These are phyloP conservation scores for Dissophora ornata DNA, from an alignment of 192 early-diverging fungal genomes.

Conservation along the genomic window DNA sequence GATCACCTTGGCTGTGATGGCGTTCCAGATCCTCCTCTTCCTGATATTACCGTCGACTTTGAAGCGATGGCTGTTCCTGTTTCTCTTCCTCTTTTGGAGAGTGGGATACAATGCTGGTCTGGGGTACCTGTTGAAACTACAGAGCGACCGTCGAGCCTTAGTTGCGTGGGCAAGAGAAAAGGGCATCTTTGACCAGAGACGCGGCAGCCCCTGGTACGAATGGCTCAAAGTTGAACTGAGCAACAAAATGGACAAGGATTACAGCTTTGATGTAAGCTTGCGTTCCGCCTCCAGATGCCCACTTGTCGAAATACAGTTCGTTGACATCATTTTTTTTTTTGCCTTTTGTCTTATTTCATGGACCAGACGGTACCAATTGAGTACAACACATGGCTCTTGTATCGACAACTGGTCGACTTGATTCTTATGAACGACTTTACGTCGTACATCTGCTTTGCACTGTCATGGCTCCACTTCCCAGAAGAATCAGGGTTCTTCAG, in stretches of 20 bases:
- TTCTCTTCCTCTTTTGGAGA: slow-evolving; percentile 88
- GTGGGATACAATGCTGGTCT: slow-evolving; percentile 86
- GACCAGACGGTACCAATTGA: slow-evolving; percentile 81
- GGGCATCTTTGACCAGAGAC: slow-evolving; percentile 72
- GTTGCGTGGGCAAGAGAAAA: slow-evolving; percentile 74
- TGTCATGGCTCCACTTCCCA: slow-evolving; percentile 82
- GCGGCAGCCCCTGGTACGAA: slow-evolving; percentile 61
- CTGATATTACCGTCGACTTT: slow-evolving; percentile 66
- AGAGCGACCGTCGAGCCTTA: slow-evolving; percentile 79
- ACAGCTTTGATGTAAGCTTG: slow-evolving; percentile 75
- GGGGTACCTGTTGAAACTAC: slow-evolving; percentile 81
- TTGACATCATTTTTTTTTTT: not conserved
- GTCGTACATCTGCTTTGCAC: slow-evolving; percentile 82
- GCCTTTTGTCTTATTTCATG: slow-evolving; percentile 13
- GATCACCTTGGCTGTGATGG: slow-evolving; percentile 72
- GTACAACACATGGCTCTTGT: slow-evolving; percentile 97
- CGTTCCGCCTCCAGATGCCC: no score
- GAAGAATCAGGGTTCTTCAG: slow-evolving; percentile 67
- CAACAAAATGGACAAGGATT: slow-evolving; percentile 82
- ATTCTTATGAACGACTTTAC: slow-evolving; percentile 95
- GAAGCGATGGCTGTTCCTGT: slow-evolving; percentile 71
- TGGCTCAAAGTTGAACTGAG: slow-evolving; percentile 76
- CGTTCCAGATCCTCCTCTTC: slow-evolving; percentile 70
- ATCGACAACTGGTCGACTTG: slow-evolving; percentile 91
- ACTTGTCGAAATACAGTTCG: no score